A percentile compares a stretch with the other conserved stretches of the same genome.
phyloP scores from a whole-genome alignment of 306 rosid genomes.

The Pueraria montana region DNA sequence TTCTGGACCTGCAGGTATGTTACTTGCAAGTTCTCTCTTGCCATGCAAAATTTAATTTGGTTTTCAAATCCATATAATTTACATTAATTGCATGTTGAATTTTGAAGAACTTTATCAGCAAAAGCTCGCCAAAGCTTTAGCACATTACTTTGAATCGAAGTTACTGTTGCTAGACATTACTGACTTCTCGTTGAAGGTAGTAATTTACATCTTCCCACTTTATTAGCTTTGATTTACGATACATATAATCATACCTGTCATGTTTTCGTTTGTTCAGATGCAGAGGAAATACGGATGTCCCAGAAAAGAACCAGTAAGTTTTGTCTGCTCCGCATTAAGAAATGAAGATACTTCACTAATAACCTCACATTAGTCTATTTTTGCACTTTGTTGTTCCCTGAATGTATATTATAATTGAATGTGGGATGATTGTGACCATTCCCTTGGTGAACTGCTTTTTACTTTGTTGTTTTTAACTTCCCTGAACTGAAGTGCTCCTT shows the following conservation, averaged over 20 bases:
- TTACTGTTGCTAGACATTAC: slow-evolving; percentile 77
- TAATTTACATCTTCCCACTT: slow-evolving; percentile 19
- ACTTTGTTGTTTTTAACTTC: slow-evolving; percentile 31
- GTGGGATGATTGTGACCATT: slow-evolving; percentile 1
- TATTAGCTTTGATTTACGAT: slow-evolving; percentile 34
- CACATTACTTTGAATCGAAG: slow-evolving; percentile 75
- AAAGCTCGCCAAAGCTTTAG: slow-evolving; percentile 85
- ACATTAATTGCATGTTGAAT: slow-evolving; percentile 17
- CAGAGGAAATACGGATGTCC: slow-evolving; percentile 83
- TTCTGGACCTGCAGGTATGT: slow-evolving; percentile 85
- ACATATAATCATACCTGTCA: slow-evolving; percentile 37
- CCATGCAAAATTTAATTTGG: not conserved
- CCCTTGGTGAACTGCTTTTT: slow-evolving; percentile 7
- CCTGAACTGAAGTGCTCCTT: slow-evolving; percentile 8
- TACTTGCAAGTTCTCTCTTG: slow-evolving; percentile 8
- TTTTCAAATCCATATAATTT: slow-evolving; percentile 11
- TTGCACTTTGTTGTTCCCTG: not conserved
- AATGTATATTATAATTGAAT: slow-evolving; percentile 25
- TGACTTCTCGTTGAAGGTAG: slow-evolving; percentile 85
- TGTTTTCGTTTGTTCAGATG: slow-evolving; percentile 66
- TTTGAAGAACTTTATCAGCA: slow-evolving; percentile 84
- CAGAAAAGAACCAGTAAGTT: slow-evolving; percentile 77
- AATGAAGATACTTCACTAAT: slow-evolving; percentile 29
- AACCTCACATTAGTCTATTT: not conserved
- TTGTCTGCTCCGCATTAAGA: slow-evolving; percentile 23